phyloP scores from a whole-genome alignment of 2,329 filamentous ascomycete species.

The Cadophora malorum region DNA sequence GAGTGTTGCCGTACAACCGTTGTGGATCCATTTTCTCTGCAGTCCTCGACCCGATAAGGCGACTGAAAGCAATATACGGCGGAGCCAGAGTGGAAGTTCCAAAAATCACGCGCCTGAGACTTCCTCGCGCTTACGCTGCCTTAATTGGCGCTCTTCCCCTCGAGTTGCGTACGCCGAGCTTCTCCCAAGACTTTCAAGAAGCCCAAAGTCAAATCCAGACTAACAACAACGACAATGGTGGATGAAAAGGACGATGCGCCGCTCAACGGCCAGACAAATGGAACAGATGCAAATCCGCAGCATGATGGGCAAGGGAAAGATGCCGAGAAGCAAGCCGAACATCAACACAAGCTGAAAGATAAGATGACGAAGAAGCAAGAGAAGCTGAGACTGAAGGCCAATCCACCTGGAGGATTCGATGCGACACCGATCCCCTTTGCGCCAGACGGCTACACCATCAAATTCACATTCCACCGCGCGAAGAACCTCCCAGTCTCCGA shows the following conservation, averaged over 20 bases:
- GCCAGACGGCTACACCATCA: conserved; percentile 81
- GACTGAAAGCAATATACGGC: background rate
- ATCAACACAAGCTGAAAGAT: conserved; percentile 38
- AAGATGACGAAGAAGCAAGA: conserved; percentile 44
- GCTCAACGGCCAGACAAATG: conserved; percentile 22
- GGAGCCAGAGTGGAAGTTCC: background rate
- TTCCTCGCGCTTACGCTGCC: background rate
- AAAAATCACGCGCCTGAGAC: conserved; percentile 1
- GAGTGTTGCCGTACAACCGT: conserved; percentile 9
- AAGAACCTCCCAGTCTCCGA: conserved; percentile 84
- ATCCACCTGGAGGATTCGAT: conserved; percentile 73
- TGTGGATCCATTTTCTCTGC: background rate
- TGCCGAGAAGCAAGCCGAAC: conserved; percentile 30
- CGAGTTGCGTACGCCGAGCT: conserved; percentile 10
- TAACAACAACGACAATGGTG: conserved; percentile 21
- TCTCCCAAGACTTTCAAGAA: background rate
- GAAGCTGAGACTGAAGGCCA: conserved; percentile 42
- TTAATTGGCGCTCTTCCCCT: background rate
- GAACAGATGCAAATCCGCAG: conserved; percentile 22
- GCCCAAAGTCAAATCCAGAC: background rate
- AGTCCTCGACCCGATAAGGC: background rate
- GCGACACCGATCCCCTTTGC: conserved; percentile 76
- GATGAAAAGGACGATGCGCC: conserved; percentile 30
- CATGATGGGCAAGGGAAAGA: conserved; percentile 19
- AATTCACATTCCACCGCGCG: conserved; percentile 83